Conservation (phyloP, 257 asterid species). For the Gardenia jasminoides region DNA sequence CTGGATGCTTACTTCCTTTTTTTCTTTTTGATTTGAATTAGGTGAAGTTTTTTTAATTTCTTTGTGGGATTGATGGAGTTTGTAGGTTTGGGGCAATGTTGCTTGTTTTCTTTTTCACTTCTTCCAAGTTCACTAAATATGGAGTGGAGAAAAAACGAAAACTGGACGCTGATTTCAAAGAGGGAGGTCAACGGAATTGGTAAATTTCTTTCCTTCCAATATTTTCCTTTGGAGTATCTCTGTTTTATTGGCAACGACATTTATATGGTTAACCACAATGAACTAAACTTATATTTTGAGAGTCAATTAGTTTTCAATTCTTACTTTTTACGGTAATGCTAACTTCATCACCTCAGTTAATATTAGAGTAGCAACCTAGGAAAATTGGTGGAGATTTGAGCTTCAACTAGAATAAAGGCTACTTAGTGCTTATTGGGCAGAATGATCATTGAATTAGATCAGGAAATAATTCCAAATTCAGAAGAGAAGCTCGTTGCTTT, state of each 20-base stretch:
- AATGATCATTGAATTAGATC: background rate
- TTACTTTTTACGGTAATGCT: background rate
- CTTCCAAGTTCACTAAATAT: constrained; percentile 71
- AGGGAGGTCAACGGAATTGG: constrained; percentile 99
- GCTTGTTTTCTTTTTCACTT: constrained; percentile 72
- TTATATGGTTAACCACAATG: background rate
- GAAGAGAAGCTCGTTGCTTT: too few relatives aligned
- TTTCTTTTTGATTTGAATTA: too few relatives aligned
- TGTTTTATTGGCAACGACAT: background rate
- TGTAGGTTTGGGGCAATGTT: constrained; percentile 72
- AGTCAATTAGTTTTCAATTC: background rate
- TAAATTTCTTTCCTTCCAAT: constrained; percentile 17
- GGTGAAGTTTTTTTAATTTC: background rate
- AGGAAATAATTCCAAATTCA: too few relatives aligned
- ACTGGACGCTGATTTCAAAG: constrained; percentile 83
- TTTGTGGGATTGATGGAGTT: background rate
- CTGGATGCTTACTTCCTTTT: too few relatives aligned
- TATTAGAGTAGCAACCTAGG: background rate
- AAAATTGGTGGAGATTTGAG: background rate
- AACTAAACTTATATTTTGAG: background rate
- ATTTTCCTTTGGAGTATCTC: background rate
- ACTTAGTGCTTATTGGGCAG: background rate
- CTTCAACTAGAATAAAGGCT: background rate
- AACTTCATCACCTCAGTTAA: background rate
- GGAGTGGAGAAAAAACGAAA: constrained; percentile 77